Percentiles rank a stretch among this genome's conserved stretches.
Conservation (phyloP, 208 protist species). For the Acanthamoeba sp. region DNA sequence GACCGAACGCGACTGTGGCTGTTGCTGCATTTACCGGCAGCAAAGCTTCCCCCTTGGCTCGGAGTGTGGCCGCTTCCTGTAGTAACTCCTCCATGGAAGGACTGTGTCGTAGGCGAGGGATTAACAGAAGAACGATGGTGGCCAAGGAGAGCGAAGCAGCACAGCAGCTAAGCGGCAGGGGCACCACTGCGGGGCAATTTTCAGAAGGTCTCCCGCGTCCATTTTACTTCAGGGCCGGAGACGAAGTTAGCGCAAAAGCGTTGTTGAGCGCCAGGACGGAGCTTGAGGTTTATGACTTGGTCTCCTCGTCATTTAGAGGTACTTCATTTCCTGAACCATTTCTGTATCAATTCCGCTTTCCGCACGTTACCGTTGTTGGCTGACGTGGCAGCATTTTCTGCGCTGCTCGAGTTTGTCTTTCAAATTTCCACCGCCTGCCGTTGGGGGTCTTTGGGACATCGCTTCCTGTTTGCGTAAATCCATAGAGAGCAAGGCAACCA, state of each 20-base stretch:
- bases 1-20: slow-evolving; percentile 42
- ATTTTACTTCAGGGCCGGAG: too few relatives aligned
- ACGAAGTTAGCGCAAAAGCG: too few relatives aligned
- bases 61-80: background rate
- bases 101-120: background rate
- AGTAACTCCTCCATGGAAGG: background rate
- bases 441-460: background rate
- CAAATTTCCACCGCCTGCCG: background rate
- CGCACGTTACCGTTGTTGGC: background rate
- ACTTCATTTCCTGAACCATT: too few relatives aligned
- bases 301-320: too few relatives aligned
- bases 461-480: too few relatives aligned
- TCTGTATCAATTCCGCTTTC: background rate
- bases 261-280: too few relatives aligned
- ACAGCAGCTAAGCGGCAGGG: too few relatives aligned
- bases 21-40: slow-evolving; percentile 46
- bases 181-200: too few relatives aligned
- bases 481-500: background rate
- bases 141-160: too few relatives aligned
- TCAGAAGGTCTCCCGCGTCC: too few relatives aligned
- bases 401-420: background rate
- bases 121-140: too few relatives aligned
- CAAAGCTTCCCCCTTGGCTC: slow-evolving; percentile 3
- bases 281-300: too few relatives aligned
- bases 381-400: background rate